These are phyloP conservation scores for Blumeria hordei DNA, from an alignment of 2,329 filamentous ascomycete genomes.

Conservation along the genomic window DNA sequence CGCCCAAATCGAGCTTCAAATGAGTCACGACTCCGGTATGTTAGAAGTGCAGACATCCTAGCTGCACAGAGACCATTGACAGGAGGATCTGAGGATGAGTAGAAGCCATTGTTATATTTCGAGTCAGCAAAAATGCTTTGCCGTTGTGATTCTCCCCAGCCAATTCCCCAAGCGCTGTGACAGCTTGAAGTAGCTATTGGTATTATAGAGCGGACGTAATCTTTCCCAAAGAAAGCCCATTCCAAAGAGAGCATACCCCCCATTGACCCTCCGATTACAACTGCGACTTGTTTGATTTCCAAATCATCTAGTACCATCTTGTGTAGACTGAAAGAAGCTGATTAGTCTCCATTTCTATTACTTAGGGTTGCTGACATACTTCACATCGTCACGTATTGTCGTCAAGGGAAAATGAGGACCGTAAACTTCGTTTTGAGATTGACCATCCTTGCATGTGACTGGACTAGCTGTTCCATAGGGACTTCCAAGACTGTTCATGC, in stretches of 20 bases:
- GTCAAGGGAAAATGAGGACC: slow-evolving; percentile 92
- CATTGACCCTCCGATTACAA: slow-evolving; percentile 63
- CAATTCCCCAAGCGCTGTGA: slow-evolving; percentile 77
- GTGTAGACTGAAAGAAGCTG: slow-evolving; percentile 34
- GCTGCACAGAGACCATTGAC: slow-evolving; percentile 72
- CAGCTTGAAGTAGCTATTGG: slow-evolving; percentile 67
- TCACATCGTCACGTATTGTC: slow-evolving; percentile 86
- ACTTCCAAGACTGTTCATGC: slow-evolving; percentile 66
- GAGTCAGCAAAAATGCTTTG: slow-evolving; percentile 95
- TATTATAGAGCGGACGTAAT: slow-evolving; percentile 59
- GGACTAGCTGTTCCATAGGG: slow-evolving; percentile 75
- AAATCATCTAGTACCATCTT: slow-evolving; percentile 59
- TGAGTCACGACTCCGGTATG: slow-evolving; percentile 87
- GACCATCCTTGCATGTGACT: slow-evolving; percentile 68
- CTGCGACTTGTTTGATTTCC: slow-evolving; percentile 53
- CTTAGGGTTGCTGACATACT: slow-evolving; percentile 27
- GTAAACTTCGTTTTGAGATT: slow-evolving; percentile 50
- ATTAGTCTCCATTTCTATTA: slow-evolving; percentile 2
- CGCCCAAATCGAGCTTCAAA: slow-evolving; percentile 90
- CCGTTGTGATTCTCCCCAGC: slow-evolving; percentile 70
- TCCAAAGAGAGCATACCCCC: slow-evolving; percentile 81
- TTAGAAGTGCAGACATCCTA: slow-evolving; percentile 87
- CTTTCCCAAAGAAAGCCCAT: slow-evolving; percentile 74
- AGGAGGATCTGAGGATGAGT: slow-evolving; percentile 67
- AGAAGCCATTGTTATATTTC: slow-evolving; percentile 96